Evolutionary conservation across 176 grass and related monocot genomes (phyloP).

Genomic region (Hsuehochloa calcarea): DNA sequence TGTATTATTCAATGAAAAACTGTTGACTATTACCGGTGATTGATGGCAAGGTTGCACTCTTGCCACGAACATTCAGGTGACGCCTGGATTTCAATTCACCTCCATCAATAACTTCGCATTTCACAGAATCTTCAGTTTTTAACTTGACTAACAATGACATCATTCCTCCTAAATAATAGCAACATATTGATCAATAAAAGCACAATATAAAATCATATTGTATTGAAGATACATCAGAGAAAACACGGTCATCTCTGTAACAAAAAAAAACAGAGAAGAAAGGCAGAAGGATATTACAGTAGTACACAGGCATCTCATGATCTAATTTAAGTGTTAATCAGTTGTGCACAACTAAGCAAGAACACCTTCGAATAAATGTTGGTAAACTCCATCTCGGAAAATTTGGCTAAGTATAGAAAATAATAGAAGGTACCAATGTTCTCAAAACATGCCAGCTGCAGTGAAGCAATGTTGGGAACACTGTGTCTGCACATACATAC

Average conservation of each 20-base stretch:
- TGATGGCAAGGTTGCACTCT: conserved; percentile 96
- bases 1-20: conserved; percentile 9
- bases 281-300: conserved; percentile 9
- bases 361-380: conserved; percentile 3
- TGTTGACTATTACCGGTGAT: conserved; percentile 69
- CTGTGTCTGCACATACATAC: not conserved
- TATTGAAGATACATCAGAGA: conserved; percentile 12
- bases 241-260: not conserved
- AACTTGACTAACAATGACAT: conserved; percentile 90
- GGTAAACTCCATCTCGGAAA: conserved; percentile 9
- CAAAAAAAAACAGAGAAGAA: conserved; percentile 4
- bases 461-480: not conserved
- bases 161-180: conserved; percentile 84
- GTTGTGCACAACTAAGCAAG: conserved; percentile 14
- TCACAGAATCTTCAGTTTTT: conserved; percentile 90
- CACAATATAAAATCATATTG: not conserved
- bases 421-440: not conserved
- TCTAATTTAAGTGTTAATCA: conserved; percentile 14
- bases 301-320: conserved; percentile 3
- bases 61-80: conserved; percentile 95
- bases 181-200: conserved; percentile 24
- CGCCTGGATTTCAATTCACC: conserved; percentile 97
- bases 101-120: conserved; percentile 94
- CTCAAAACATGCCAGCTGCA: not conserved
- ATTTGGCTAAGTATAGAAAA: not conserved